Evolutionary conservation across 116 monocot species (phyloP).

Genomic region (Papilionanthe hybrid): DNA sequence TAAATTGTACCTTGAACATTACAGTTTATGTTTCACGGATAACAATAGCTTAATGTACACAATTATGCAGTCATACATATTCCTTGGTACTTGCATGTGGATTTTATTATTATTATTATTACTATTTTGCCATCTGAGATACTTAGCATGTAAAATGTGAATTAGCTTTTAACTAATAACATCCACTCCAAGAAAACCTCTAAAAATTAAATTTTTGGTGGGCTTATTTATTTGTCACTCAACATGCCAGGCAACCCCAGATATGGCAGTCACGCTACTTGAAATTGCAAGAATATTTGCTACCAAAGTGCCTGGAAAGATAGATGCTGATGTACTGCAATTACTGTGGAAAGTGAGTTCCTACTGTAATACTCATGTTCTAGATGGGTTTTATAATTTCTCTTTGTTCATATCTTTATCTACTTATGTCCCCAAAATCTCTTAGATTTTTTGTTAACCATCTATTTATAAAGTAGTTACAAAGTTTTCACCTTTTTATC

Average conservation of each 20-base stretch:
- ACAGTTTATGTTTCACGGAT: neutral
- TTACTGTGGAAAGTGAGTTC: slow-evolving; percentile 91
- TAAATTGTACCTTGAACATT: neutral
- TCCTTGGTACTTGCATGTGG: too few species aligned
- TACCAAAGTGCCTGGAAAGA: slow-evolving; percentile 98
- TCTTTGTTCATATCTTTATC: neutral
- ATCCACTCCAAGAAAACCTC: neutral
- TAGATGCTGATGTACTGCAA: slow-evolving; percentile 99
- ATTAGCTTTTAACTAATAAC: neutral
- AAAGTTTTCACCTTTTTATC: neutral
- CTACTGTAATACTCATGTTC: neutral
- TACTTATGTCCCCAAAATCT: neutral
- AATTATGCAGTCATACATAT: too few species aligned
- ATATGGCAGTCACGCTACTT: slow-evolving; percentile 96
- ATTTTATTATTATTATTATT: neutral
- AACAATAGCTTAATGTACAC: neutral
- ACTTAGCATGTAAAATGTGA: neutral
- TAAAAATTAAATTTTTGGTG: neutral
- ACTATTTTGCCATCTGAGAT: neutral
- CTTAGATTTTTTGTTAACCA: neutral
- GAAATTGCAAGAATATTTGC: slow-evolving; percentile 99
- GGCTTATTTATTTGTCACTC: slow-evolving; percentile 21
- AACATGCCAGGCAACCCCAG: slow-evolving; percentile 80
- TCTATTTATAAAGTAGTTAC: neutral
- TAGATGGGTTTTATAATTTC: neutral